These are phyloP conservation scores for Amaranthus tricolor DNA, from an alignment of 179 eudicot species.

Conservation along the genomic window DNA sequence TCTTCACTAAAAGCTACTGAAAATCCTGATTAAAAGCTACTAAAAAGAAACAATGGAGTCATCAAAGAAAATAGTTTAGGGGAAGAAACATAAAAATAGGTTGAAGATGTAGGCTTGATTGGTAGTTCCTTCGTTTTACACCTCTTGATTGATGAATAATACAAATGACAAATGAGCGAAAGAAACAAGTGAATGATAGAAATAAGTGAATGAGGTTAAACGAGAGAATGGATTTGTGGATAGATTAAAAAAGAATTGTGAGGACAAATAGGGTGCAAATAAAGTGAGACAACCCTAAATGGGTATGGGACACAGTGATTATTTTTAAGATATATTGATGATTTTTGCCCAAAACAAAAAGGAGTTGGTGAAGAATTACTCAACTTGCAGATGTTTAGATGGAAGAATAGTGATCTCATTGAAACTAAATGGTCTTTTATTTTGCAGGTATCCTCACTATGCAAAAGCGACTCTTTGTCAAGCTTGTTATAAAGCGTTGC, in stretches of 20 bases:
- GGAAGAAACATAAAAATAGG: neutral
- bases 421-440: conserved; percentile 6
- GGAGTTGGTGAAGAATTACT: neutral
- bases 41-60: no score
- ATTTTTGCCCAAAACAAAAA: no score
- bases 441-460: conserved; percentile 71
- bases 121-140: neutral
- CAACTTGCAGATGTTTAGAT: neutral
- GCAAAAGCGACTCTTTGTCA: conserved; percentile 90
- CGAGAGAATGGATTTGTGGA: no score
- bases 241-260: no score
- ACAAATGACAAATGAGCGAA: no score
- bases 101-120: neutral
- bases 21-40: no score
- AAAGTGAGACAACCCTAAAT: neutral
- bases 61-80: neutral
- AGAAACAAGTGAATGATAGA: no score
- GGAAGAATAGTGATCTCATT: neutral
- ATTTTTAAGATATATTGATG: no score
- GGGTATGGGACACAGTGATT: neutral
- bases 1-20: no score
- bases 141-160: no score
- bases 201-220: no score
- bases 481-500: conserved; percentile 83
- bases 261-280: no score